These are phyloP conservation scores for Phytophthora cactorum DNA, from an alignment of 352 stramenopile species.

Conservation along the genomic window DNA sequence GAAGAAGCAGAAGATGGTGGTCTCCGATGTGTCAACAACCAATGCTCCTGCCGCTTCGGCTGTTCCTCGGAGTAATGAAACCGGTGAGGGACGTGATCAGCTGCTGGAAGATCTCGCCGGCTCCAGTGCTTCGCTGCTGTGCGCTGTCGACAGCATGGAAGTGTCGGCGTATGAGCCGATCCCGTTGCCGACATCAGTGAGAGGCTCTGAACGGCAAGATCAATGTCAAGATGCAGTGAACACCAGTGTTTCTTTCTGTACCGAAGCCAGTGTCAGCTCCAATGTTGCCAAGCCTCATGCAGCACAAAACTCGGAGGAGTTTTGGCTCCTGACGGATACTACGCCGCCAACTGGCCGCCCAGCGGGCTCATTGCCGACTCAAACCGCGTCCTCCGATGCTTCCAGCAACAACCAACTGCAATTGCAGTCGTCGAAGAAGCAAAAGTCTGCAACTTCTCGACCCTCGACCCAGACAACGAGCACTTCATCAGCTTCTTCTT, in stretches of 20 bases:
- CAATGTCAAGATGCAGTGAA: conserved; percentile 13
- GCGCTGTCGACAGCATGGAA: conserved; percentile 36
- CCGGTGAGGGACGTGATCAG: conserved; percentile 8
- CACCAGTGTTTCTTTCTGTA: conserved; percentile 14
- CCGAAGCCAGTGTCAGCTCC: neutral
- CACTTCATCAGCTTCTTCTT: conserved; percentile 7
- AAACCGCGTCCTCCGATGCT: neutral
- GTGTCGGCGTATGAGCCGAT: conserved; percentile 34
- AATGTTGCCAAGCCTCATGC: conserved; percentile 5
- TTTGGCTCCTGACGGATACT: conserved; percentile 20
- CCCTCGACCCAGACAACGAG: neutral
- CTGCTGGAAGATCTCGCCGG: conserved; percentile 8
- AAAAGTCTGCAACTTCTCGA: conserved; percentile 19
- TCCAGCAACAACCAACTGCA: neutral
- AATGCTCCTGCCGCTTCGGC: neutral
- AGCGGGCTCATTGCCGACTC: neutral
- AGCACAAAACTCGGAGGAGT: conserved; percentile 5
- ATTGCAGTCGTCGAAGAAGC: conserved; percentile 18
- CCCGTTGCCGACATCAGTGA: conserved; percentile 17
- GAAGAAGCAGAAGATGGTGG: conserved; percentile 15
- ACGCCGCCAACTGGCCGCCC: neutral
- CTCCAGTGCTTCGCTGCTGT: conserved; percentile 22
- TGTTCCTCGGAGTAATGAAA: neutral
- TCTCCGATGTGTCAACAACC: neutral
- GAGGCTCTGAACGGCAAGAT: neutral